Evolutionary conservation across 306 rosid genomes (phyloP), one percentile per base, ranked within the genome.

Genomic region (Crataegus laevigata): DNA sequence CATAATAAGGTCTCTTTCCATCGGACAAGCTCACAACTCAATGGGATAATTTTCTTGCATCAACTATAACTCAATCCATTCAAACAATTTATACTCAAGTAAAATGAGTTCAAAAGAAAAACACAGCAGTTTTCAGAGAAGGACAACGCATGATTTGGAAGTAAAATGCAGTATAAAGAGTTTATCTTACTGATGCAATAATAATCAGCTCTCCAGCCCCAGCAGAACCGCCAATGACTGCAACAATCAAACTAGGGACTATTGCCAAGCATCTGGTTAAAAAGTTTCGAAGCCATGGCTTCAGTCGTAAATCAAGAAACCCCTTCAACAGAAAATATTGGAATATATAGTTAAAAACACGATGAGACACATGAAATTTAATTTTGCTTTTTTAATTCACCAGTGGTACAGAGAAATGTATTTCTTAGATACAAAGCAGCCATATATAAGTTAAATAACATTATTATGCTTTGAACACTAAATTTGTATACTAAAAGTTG

Each of bases 201-300:
- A 94, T 91, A 75, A 94, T 94, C 63, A 94, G 90, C 89, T 78
- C 66, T 82, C 99, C 99, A 62, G 99, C 99, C 69, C 96, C 99
- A 58, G 96, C 50, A 70, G 99, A 88, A 51, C 99, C 99, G 59
- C 99, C 96, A 78, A 94, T 90, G 82, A 89, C 11, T 3, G 96
- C 93, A 61, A 94, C 99, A 74, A 90, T 84, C 82, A 94, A 78
- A 85, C 99, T 94, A 66, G 97, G 97, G 83, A 90, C 92, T 80
- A 94, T 90, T 47, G 99, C 99, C 83, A 94, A 86, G 77, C 90
- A 85, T 69, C 97, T 89, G 29, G 99, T 94, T 75, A 94, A 79
- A 65, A 94, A 78, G 79, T 92, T 94, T 55, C 99, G 80, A 74
- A 94, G 18, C 99, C 99, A 94, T 75, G 97, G 92, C 51, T 62